phyloP scores from a whole-genome alignment of 192 early-diverging fungal genomes.

The Rhizophagus clarus region DNA sequence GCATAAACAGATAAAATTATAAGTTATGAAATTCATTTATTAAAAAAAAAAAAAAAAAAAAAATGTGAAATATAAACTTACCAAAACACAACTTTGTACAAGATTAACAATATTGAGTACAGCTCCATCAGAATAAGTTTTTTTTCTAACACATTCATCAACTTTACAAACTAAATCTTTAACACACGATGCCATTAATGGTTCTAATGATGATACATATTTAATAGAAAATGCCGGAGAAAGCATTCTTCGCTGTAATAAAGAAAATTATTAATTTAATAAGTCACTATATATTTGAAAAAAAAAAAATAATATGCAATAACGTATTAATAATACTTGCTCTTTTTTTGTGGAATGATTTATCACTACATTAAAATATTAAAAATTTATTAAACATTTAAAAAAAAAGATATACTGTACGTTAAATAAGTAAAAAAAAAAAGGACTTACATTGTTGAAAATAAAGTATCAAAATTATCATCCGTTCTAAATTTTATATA shows the following conservation, averaged over 20 bases:
- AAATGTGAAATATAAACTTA: not conserved
- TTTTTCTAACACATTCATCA: constrained; percentile 31
- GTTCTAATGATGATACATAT: constrained; percentile 52
- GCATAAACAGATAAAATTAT: not conserved
- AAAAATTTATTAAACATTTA: not conserved
- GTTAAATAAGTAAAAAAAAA: not conserved
- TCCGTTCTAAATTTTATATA: not conserved
- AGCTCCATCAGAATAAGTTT: not conserved
- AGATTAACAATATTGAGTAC: not conserved
- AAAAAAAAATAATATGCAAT: not conserved
- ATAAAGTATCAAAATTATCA: not conserved
- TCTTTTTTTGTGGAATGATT: constrained; percentile 18
- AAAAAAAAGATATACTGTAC: not conserved
- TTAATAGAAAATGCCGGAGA: constrained; percentile 58
- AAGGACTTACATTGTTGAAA: constrained; percentile 5
- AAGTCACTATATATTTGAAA: not conserved
- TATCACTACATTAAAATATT: not conserved
- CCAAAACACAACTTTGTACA: not conserved
- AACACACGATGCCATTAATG: constrained; percentile 37
- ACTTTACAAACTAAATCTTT: constrained; percentile 40
- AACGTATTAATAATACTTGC: not conserved
- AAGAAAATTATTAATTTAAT: not conserved
- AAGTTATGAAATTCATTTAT: not conserved
- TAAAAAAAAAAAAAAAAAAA: not conserved
- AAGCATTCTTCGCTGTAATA: constrained; percentile 48